Conservation (phyloP, 495 filamentous ascomycete genomes). For the Penicillium macrosclerotiorum region DNA sequence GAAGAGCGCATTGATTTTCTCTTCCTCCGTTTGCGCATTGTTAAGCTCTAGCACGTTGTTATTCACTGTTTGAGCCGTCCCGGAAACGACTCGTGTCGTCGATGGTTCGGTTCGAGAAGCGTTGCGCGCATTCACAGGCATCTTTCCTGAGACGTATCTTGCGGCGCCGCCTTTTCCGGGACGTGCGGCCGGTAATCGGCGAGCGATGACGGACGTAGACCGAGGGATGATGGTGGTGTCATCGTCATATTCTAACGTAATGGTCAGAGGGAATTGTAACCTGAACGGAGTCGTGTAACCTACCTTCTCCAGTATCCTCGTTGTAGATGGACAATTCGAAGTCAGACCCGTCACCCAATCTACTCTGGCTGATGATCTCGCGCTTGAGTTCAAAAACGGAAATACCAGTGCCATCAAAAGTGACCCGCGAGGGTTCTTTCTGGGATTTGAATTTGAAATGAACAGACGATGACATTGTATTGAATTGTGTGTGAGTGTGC, state of each 20-base stretch:
- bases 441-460: constrained; percentile 99
- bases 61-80: constrained; percentile 42
- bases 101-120: constrained; percentile 68
- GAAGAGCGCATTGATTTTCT: constrained; percentile 87
- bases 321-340: constrained; percentile 93
- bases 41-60: constrained; percentile 60
- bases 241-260: constrained; percentile 82
- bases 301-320: constrained; percentile 90
- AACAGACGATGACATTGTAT: constrained; percentile 91
- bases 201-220: constrained; percentile 88
- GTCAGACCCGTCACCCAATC: constrained; percentile 93
- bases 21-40: constrained; percentile 80
- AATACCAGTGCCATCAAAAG: constrained; percentile 97
- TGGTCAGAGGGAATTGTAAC: constrained; percentile 7
- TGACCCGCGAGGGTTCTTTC: constrained; percentile 88
- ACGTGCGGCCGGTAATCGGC: constrained; percentile 77
- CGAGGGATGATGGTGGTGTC: constrained; percentile 93
- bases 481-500: constrained; percentile 45
- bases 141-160: constrained; percentile 95
- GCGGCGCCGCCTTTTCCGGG: constrained; percentile 84
- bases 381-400: constrained; percentile 98
- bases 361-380: constrained; percentile 92
- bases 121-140: constrained; percentile 86
- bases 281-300: constrained; percentile 6
- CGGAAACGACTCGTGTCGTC: constrained; percentile 46